phyloP scores from a whole-genome alignment of 1,139 yeast genomes.

The Protomyces macrosporus region DNA sequence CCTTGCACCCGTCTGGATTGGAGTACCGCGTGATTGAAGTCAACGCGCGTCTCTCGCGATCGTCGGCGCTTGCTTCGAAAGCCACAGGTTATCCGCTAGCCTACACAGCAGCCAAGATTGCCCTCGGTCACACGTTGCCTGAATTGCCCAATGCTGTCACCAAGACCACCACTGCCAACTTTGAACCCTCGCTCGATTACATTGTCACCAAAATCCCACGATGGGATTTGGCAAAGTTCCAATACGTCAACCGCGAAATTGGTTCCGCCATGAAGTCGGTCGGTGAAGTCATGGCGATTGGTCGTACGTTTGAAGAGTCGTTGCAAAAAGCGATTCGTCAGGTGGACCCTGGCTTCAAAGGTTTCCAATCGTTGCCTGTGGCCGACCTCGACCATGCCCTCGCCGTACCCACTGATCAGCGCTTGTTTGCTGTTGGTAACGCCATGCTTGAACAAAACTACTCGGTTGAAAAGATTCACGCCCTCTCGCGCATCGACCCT shows the following conservation, averaged over 20 bases:
- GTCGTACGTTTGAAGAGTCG: slow-evolving; percentile 95
- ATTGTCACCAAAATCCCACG: slow-evolving; percentile 96
- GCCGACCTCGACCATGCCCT: slow-evolving; percentile 75
- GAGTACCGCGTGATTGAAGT: slow-evolving; percentile 97
- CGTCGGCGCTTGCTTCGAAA: slow-evolving; percentile 95
- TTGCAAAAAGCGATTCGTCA: slow-evolving; percentile 97
- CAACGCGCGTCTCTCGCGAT: slow-evolving; percentile 93
- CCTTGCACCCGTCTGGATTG: slow-evolving; percentile 88
- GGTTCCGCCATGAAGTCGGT: slow-evolving; percentile 98
- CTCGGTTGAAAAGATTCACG: slow-evolving; percentile 85
- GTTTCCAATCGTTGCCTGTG: slow-evolving; percentile 85
- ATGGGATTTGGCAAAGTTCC: slow-evolving; percentile 96
- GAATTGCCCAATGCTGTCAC: slow-evolving; percentile 96
- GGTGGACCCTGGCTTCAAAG: slow-evolving; percentile 84
- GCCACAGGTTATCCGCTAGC: slow-evolving; percentile 99
- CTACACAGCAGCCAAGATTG: slow-evolving; percentile 96
- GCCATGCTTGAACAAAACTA: slow-evolving; percentile 87
- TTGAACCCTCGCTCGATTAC: slow-evolving; percentile 95
- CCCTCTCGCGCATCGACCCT: slow-evolving; percentile 82
- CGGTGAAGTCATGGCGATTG: slow-evolving; percentile 99
- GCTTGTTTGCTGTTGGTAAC: slow-evolving; percentile 98
- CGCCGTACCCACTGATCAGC: slow-evolving; percentile 89
- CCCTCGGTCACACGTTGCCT: slow-evolving; percentile 87
- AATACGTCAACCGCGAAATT: slow-evolving; percentile 85
- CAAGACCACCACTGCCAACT: slow-evolving; percentile 89